A percentile compares a stretch with the other conserved stretches of the same genome.
Evolutionary conservation across 2,329 filamentous ascomycete species (phyloP).

Genomic region (Epichloe coenophiala): DNA sequence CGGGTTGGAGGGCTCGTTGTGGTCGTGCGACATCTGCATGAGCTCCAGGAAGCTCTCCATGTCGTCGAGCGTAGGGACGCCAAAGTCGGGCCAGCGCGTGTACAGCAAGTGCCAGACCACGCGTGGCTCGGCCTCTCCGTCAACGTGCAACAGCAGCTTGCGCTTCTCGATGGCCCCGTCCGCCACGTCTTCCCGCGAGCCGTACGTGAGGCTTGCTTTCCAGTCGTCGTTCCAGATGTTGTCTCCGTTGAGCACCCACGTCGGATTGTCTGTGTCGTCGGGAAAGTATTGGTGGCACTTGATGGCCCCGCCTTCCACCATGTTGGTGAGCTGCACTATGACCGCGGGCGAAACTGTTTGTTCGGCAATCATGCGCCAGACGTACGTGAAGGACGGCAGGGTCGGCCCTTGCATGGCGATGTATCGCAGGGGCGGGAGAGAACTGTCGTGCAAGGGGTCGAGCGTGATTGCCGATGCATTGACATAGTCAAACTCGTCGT

Average conservation of each 20-base stretch:
- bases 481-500: conserved; percentile 63
- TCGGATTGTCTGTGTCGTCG: conserved; percentile 34
- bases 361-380: conserved; percentile 93
- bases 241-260: conserved; percentile 45
- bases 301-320: conserved; percentile 60
- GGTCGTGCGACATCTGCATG: conserved; percentile 50
- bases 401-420: conserved; percentile 95
- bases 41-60: conserved; percentile 54
- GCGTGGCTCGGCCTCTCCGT: conserved; percentile 33
- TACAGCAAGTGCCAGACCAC: conserved; percentile 77
- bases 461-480: conserved; percentile 64
- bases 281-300: conserved; percentile 92
- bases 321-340: conserved; percentile 89
- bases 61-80: conserved; percentile 59
- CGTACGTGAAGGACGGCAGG: conserved; percentile 57
- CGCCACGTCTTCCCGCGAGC: conserved; percentile 42
- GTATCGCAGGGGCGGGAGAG: conserved; percentile 42
- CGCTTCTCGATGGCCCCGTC: conserved; percentile 57
- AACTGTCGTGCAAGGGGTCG: conserved; percentile 25
- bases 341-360: conserved; percentile 60
- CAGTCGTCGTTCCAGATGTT: conserved; percentile 55
- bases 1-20: conserved; percentile 43
- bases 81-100: conserved; percentile 80
- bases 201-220: conserved; percentile 54
- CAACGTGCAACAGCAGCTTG: conserved; percentile 49